Conservation (phyloP, 2,329 filamentous ascomycete genomes). For the Aspergillus neotritici region DNA sequence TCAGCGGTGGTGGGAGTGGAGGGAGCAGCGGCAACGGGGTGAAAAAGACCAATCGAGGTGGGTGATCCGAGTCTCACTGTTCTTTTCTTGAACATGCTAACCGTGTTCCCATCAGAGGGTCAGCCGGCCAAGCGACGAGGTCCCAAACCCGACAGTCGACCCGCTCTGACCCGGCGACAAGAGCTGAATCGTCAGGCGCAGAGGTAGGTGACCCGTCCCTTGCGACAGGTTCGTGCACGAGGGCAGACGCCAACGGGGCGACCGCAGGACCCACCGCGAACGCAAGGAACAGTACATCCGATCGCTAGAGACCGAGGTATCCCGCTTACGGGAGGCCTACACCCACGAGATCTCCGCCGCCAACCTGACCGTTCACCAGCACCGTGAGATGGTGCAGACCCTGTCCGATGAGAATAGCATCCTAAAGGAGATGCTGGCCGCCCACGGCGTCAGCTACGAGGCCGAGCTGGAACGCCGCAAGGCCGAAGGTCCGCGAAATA, state of each 20-base stretch:
- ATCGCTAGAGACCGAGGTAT: conserved; percentile 82
- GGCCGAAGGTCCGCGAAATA: conserved; percentile 18
- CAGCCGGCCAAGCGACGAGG: conserved; percentile 82
- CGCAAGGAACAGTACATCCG: conserved; percentile 96
- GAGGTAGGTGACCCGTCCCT: conserved; percentile 53
- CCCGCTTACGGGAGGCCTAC: conserved; percentile 70
- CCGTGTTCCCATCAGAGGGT: conserved; percentile 56
- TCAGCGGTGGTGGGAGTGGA: conserved; percentile 42
- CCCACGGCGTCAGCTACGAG: conserved; percentile 56
- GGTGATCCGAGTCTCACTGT: conserved; percentile 10
- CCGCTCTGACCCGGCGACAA: conserved; percentile 83
- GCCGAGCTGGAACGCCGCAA: conserved; percentile 39
- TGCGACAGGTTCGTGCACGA: neutral
- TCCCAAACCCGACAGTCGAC: conserved; percentile 94
- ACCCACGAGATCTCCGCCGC: conserved; percentile 63
- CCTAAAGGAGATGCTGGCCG: conserved; percentile 58
- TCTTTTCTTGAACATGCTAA: conserved; percentile 1
- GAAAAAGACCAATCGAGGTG: conserved; percentile 74
- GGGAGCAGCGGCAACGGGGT: conserved; percentile 26
- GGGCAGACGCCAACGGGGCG: conserved; percentile 13
- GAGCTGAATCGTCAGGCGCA: conserved; percentile 95
- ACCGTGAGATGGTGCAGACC: conserved; percentile 69
- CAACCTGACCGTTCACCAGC: conserved; percentile 47
- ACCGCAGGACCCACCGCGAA: conserved; percentile 80
- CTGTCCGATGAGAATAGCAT: conserved; percentile 73